These are phyloP conservation scores for Gossypium aridum DNA, from an alignment of 441 rosid species.

Conservation along the genomic window DNA sequence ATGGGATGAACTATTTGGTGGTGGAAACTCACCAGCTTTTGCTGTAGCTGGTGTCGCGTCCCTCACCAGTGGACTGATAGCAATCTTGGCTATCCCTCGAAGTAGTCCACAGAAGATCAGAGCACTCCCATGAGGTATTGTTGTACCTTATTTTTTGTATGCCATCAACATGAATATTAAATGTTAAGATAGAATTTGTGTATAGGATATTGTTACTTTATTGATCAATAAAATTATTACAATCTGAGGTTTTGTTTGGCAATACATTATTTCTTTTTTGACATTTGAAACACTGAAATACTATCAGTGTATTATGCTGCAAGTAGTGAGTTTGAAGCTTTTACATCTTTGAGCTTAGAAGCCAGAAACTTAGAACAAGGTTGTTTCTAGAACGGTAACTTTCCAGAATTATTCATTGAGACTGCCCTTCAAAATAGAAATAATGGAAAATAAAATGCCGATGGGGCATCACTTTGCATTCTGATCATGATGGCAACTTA, in stretches of 20 bases:
- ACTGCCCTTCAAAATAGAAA: conserved; percentile 11
- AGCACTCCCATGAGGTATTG: conserved; percentile 51
- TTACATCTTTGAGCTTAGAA: not conserved
- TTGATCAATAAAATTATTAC: conserved; percentile 18
- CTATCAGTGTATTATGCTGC: not conserved
- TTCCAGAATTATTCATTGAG: conserved; percentile 5
- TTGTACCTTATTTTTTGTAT: conserved; percentile 22
- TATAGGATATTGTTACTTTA: conserved; percentile 16
- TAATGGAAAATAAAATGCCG: conserved; percentile 14
- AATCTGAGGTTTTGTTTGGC: conserved; percentile 9
- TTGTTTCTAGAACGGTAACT: conserved; percentile 8
- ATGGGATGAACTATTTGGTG: conserved; percentile 94
- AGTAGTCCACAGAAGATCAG: conserved; percentile 53
- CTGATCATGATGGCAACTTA: not conserved
- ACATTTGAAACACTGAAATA: conserved; percentile 12
- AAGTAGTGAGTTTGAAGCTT: conserved; percentile 1
- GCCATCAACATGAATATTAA: conserved; percentile 13
- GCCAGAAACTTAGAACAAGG: not conserved
- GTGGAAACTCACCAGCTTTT: conserved; percentile 90
- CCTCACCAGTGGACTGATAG: conserved; percentile 61
- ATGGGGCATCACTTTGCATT: conserved; percentile 15
- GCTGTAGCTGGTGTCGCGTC: conserved; percentile 77
- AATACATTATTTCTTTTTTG: not conserved
- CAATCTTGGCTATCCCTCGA: conserved; percentile 86
- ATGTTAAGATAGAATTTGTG: conserved; percentile 18